Conservation (phyloP, 768 basidiomycete species). For the Amanita polypyramis region DNA sequence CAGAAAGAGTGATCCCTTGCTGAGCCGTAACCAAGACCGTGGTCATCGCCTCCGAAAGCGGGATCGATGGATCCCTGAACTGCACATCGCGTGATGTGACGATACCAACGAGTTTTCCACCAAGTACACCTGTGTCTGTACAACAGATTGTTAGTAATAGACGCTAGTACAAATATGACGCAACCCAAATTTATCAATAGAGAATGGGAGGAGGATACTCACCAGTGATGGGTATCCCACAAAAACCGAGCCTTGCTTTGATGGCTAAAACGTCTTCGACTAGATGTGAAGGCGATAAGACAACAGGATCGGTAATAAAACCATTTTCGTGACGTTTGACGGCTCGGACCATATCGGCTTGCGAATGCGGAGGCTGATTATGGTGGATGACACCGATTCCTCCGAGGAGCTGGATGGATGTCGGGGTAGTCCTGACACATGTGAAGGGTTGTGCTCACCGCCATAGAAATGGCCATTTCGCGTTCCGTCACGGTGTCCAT, state of each 20-base stretch:
- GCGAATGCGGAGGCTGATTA: slow-evolving; percentile 74
- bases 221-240: slow-evolving; percentile 97
- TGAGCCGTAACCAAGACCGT: slow-evolving; percentile 77
- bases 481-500: slow-evolving; percentile 99
- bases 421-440: too few species aligned
- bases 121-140: slow-evolving; percentile 75
- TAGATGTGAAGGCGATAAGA: slow-evolving; percentile 63
- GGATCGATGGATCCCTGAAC: slow-evolving; percentile 61
- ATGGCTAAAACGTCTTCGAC: slow-evolving; percentile 91
- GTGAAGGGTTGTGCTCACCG: too few species aligned
- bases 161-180: slow-evolving; percentile 9
- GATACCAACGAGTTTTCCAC: slow-evolving; percentile 91
- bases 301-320: slow-evolving; percentile 93
- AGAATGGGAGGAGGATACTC: slow-evolving; percentile 21
- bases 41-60: slow-evolving; percentile 84
- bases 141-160: slow-evolving; percentile 38
- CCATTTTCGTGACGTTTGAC: slow-evolving; percentile 99
- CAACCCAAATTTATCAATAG: too few species aligned
- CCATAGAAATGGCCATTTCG: slow-evolving; percentile 88
- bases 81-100: slow-evolving; percentile 95
- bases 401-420: slow-evolving; percentile 71
- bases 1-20: slow-evolving; percentile 78
- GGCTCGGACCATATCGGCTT: slow-evolving; percentile 95
- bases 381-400: slow-evolving; percentile 99
- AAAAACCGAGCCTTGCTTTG: slow-evolving; percentile 87